Evolutionary conservation across 1,284 basidiomycete genomes (phyloP), one percentile per base, ranked within the genome.

Genomic region (Cryptococcus sp.): DNA sequence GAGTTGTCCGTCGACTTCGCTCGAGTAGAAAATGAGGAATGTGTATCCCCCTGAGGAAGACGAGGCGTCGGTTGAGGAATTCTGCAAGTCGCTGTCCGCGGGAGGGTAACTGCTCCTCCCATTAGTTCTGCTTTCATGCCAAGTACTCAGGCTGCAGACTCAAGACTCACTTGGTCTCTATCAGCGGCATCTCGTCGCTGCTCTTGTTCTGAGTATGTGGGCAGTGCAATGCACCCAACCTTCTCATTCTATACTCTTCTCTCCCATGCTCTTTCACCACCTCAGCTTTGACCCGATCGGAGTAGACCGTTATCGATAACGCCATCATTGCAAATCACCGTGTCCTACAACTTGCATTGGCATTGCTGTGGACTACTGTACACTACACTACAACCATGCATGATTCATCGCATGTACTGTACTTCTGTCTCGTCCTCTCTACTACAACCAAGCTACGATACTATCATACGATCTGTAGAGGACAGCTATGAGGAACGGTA

Each of bases 221-320:
- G 20, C 47, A 8, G 3, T 48, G 27, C 20, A 25, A 23, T n/a
- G 47, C 20, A 11, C 15, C 47, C 20, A 6, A 4, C 1, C 3
- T 44, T 8, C 10, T 15, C n/a, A 23, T 22, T 31, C 19, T 17
- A 41, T 20, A 41, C 13, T 17, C 4, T 25, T 25, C 3, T 6
- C 3, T 25, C 25, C 25, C 25, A 25, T 25, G 25, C 25, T 45
- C 19, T 45, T 13, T n/a, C 20, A 25, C 47, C 47, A n/a, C 25
- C 23, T 50, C 35, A 27, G 23, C 19, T 13, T 31, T 50, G 22
- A 16, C 10, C 17, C 5, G n/a, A 17, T 41, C 57, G 57, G 47
- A 45, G 23, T 42, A 23, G 49, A 35, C 57, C 57, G 57, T 55
- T 59, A 55, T 59, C 57, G 57, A 59, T 59, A 59, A 59, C 57